phyloP scores from a whole-genome alignment of 805 yeast species.

The Wickerhamomyces bovis region DNA sequence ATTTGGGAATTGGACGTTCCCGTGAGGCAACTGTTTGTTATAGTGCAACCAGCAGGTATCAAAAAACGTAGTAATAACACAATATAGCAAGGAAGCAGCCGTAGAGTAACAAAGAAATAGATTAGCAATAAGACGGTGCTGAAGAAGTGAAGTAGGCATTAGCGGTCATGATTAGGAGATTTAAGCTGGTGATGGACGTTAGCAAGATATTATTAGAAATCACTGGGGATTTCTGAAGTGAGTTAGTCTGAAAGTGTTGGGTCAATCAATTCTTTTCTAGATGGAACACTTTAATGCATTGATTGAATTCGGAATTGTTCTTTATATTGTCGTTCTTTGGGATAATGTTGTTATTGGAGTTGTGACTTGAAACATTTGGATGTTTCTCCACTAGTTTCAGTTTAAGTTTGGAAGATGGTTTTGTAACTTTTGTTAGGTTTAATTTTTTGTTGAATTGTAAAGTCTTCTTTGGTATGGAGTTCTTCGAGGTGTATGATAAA shows the following conservation, averaged over 20 bases:
- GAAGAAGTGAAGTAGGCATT: not conserved
- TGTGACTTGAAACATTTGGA: not conserved
- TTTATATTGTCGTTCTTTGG: not conserved
- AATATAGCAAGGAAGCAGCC: not conserved
- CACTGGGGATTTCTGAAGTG: not conserved
- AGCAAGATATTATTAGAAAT: not conserved
- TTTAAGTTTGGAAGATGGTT: not conserved
- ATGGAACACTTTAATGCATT: slow-evolving; percentile 14
- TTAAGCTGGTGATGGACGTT: not conserved
- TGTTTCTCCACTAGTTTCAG: slow-evolving; percentile 10
- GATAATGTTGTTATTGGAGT: not conserved
- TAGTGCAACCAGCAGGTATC: not conserved
- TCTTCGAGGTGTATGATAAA: not conserved
- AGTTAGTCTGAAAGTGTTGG: not conserved
- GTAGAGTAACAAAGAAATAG: not conserved
- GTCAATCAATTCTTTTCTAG: slow-evolving; percentile 7
- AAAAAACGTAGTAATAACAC: not conserved
- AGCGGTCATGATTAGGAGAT: not conserved
- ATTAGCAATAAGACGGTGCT: not conserved
- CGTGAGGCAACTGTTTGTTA: not conserved
- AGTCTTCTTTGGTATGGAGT: not conserved
- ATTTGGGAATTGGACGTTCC: not conserved
- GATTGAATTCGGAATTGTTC: slow-evolving; percentile 8
- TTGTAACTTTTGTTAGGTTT: not conserved
- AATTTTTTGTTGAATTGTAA: not conserved